Evolutionary conservation across 352 stramenopile genomes (phyloP).

Genomic region (Ophiocytium majus): DNA sequence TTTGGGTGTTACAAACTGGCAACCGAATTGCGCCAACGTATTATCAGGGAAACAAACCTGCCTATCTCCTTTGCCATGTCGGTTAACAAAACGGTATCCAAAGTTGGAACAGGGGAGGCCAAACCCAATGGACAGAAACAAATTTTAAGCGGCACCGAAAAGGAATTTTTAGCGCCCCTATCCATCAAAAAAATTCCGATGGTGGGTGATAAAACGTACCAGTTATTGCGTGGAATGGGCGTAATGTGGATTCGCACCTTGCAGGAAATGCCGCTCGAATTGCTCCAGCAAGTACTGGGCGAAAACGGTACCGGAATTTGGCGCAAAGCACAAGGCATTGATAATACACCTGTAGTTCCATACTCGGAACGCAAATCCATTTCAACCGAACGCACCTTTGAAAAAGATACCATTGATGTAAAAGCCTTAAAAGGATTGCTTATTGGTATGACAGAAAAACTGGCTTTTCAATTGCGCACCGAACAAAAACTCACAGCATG

Average conservation of each 20-base stretch:
- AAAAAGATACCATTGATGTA: constrained; percentile 20
- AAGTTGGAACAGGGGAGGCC: not conserved
- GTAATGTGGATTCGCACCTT: constrained; percentile 9
- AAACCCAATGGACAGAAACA: constrained; percentile 12
- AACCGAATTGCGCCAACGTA: constrained; percentile 3
- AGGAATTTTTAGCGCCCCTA: constrained; percentile 15
- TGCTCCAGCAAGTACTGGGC: not conserved
- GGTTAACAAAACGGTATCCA: constrained; percentile 8
- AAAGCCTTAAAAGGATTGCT: constrained; percentile 8
- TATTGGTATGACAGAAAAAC: not conserved
- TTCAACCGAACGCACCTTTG: constrained; percentile 12
- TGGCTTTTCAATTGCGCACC: not conserved
- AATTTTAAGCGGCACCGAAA: not conserved
- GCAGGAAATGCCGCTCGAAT: constrained; percentile 9
- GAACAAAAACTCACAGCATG: constrained; percentile 4
- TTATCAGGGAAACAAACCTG: not conserved
- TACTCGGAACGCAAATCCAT: constrained; percentile 9
- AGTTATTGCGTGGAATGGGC: not conserved
- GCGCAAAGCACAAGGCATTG: constrained; percentile 6
- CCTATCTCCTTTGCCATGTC: constrained; percentile 12
- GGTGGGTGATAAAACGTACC: constrained; percentile 8
- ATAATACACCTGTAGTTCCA: constrained; percentile 1
- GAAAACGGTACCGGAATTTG: not conserved
- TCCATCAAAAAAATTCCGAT: constrained; percentile 13
- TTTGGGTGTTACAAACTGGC: constrained; percentile 11